Evolutionary conservation across 176 grass and related monocot genomes (phyloP), one percentile per base, ranked within the genome.

Genomic region (Puccinellia tenuiflora): DNA sequence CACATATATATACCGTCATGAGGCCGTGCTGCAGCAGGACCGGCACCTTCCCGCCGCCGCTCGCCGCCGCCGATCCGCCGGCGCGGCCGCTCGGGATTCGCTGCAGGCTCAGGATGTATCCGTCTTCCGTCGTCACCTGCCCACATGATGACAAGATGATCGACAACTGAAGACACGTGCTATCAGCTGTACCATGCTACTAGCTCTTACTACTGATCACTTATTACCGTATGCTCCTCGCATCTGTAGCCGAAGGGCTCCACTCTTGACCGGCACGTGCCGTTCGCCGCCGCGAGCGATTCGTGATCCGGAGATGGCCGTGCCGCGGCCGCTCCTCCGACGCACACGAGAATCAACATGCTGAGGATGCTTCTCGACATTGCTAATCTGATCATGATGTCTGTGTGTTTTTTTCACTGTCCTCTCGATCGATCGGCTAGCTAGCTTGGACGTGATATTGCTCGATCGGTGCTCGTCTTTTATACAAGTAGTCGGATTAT

Each of bases 71-170:
- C 12, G 62, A 68, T 6, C 13, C 42, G 28, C 46, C 79, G 48
- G 14, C 51, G 5, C 66, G 72, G 14, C 78, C 78, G 45, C 37
- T 65, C 0, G 90, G 73, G 66, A 91, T 91, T 7, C 85, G 66
- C 77, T 91, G 89, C 33, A 91, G 33, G 77, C 89, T 88, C 22
- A 91, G 63, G 74, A 91, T 91, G 55, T 91, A 91, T 46, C 89
- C 89, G 75, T 91, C 89, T 17, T n/a, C 8, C 1, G 90, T 91
- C 47, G 90, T 88, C 59, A 91, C 90, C 90, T 91, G 76, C 46
- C 10, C 20, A 16, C 20, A 69, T 69, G 57, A 61, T 25, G n/a
- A 35, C 18, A 40, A 48, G 1, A 35, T 35, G 14, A 55, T 55
- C 2, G 7, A n/a, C n/a, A n/a, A 30, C 26, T 62, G 6, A 17